Evolutionary conservation across 306 rosid species (phyloP).

Genomic region (Vachellia collinsii): DNA sequence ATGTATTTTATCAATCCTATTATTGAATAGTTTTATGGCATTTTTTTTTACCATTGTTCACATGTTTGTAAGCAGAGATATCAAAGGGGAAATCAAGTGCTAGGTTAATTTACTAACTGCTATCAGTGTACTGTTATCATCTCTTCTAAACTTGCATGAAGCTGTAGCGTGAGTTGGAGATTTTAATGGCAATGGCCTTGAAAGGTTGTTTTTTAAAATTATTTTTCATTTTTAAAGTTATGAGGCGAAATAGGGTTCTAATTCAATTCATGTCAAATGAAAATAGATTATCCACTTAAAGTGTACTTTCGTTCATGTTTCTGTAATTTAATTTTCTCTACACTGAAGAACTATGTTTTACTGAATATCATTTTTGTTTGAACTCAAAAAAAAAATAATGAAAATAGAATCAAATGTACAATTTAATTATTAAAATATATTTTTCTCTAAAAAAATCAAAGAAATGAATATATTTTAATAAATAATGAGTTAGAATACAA

Average conservation of each 20-base stretch:
- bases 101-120: neutral
- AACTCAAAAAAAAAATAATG: too few relatives aligned
- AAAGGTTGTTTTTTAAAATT: neutral
- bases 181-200: neutral
- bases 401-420: neutral
- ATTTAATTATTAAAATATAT: neutral
- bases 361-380: too few relatives aligned
- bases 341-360: too few relatives aligned
- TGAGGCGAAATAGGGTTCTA: neutral
- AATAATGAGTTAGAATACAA: neutral
- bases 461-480: neutral
- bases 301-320: too few relatives aligned
- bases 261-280: neutral
- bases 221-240: neutral
- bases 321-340: too few relatives aligned
- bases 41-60: neutral
- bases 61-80: neutral
- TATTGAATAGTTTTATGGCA: neutral
- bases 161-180: neutral
- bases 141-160: neutral
- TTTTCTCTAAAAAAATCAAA: neutral
- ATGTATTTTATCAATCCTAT: neutral
- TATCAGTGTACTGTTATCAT: neutral
- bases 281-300: too few relatives aligned
- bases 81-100: neutral